Evolutionary conservation across 1,284 basidiomycete genomes (phyloP), one percentile per base, ranked within the genome.

Genomic region (Trichosporon inkin): DNA sequence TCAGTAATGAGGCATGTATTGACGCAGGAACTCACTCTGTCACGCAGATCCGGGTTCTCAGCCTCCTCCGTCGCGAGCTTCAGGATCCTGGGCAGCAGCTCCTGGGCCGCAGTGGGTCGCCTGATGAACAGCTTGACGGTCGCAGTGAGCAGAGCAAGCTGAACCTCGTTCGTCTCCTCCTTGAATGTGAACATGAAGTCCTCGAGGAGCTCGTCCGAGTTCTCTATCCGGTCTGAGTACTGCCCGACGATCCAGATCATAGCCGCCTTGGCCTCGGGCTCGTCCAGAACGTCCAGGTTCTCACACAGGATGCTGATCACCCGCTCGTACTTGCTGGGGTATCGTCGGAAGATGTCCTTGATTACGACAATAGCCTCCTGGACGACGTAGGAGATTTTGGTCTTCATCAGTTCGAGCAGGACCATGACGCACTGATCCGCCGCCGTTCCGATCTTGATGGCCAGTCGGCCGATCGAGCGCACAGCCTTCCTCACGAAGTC

Each of bases 331-430:
- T 90, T 91, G 56, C 87, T 88, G n/a, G 95, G 96, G 75, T 98
- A 99, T 80, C 93, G 90, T 58, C 95, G 85, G 85, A 99, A 98
- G 65, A 99, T 97, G 75, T 99, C 96, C 88, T 98, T 99, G 88
- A 99, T 97, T 5, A 99, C 93, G 1, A 98, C 92, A 32, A 98
- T 90, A 0, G 92, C 93, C 78, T 99, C 96, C 74, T 99, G 95
- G 3, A 99, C 95, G 49, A 99, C 92, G 72, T 99, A 99, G 80
- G 87, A 93, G 58, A 98, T 91, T 35, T 92, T 86, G 4, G 94
- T 97, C 51, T 83, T 86, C 67, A 98, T 97, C 58, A 99, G 82
- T 35, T 93, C 92, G 39, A 99, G 81, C 24, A 99, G 80, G 0
- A 96, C 93, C 68, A 92, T 89, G 52, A 99, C 92, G 68, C 96